phyloP scores from a whole-genome alignment of 1,284 basidiomycete genomes.

The Boletellus deceptivus region DNA sequence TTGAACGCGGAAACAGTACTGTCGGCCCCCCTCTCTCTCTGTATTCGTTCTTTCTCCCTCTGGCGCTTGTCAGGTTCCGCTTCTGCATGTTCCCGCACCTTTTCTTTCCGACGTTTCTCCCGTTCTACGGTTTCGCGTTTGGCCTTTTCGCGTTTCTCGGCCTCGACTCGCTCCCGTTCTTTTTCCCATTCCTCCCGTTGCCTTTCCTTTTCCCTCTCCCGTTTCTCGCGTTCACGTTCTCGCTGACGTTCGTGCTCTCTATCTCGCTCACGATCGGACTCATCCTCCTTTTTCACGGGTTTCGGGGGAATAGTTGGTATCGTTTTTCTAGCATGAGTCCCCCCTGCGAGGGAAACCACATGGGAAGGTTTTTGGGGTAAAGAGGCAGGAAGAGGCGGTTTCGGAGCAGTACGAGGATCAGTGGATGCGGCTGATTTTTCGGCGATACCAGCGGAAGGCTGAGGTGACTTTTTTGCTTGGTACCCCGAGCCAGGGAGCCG shows the following conservation, averaged over 20 bases:
- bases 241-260: constrained; percentile 19
- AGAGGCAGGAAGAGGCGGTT: constrained; percentile 18
- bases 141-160: constrained; percentile 26
- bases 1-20: constrained; percentile 27
- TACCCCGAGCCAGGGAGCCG: constrained; percentile 52
- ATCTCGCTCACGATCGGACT: constrained; percentile 30
- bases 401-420: constrained; percentile 15
- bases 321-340: constrained; percentile 25
- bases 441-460: constrained; percentile 1
- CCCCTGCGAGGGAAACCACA: constrained; percentile 24
- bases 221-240: constrained; percentile 25
- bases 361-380: constrained; percentile 32
- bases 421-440: constrained; percentile 16
- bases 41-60: constrained; percentile 25
- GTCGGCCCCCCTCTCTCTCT: constrained; percentile 19
- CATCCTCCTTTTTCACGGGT: constrained; percentile 23
- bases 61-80: constrained; percentile 24
- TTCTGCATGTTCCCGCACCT: constrained; percentile 26
- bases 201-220: constrained; percentile 21
- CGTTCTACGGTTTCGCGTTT: constrained; percentile 23
- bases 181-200: constrained; percentile 21
- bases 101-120: constrained; percentile 27
- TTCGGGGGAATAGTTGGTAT: constrained; percentile 23
- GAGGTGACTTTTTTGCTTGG: constrained; percentile 33
- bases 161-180: constrained; percentile 25